Base-by-base conservation (phyloP, 139 green algal genomes). In the Yamagishiella unicocca region DNA sequence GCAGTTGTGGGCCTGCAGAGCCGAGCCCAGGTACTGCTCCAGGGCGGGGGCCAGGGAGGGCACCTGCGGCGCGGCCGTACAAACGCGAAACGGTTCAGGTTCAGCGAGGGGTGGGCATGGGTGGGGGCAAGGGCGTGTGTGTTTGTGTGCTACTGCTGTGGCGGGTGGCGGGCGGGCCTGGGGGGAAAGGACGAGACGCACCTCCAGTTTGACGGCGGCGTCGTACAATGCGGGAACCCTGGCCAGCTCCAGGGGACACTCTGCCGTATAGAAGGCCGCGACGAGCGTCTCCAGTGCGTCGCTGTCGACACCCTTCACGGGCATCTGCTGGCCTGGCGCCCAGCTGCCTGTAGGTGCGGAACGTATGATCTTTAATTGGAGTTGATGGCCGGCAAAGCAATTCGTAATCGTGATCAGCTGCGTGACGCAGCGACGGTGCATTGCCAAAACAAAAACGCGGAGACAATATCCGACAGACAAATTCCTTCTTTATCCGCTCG, bases 221-320 rank as follows among this genome's bases (percentile, higher is more conserved):
- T 87, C 82, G 37, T 87, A 87, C 82, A 87, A 46, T 4, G 82
- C 82, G 4, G 82, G 82, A 9, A 80, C 67, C 25, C 67, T 25
- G 6, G 10, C 25, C 24, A 87, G 82, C 38, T 79, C 67, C 67
- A 87, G 50, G 0, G 82, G 82, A 27, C 66, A 79, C 14, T 70
- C 50, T 0, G 46, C 46, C 2, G 82, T 87, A 50, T 87, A 87
- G 29, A 79, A 87, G 21, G 82, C 46, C 5, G 14, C 6, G 2
- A 87, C n/a, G 2, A 87, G 82, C 24, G 82, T 87, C 24, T 81
- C 67, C 21, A 87, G 82, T 2, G 82, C 82, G 4, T 87, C 67
- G 38, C 82, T 87, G 50, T 87, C 82, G 0, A 87, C 82, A 0
- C 82, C 82, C 35, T 87, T 70, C 4, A 87, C 82, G 4, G 82